A percentile compares a stretch with the other conserved stretches of the same genome.
These are phyloP conservation scores for Austroboletus festivus DNA, from an alignment of 768 basidiomycete species.

Conservation along the genomic window DNA sequence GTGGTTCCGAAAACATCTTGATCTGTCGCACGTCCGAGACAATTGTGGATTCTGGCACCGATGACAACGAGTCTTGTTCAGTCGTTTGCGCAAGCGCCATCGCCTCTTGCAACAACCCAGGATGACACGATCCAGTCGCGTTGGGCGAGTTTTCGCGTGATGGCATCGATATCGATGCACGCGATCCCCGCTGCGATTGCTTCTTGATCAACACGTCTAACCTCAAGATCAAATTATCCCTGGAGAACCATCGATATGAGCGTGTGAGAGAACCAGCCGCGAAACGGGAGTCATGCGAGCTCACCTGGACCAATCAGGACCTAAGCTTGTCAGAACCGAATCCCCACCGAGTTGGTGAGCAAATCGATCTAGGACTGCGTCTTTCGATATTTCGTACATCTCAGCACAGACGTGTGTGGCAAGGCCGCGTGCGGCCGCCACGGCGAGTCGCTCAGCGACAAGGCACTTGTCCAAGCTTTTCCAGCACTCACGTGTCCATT, in stretches of 20 bases:
- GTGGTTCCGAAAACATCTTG: too few relatives aligned
- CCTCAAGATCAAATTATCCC: conserved; percentile 27
- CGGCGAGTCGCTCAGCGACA: conserved; percentile 60
- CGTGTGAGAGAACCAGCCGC: too few relatives aligned
- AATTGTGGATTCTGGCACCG: conserved; percentile 26
- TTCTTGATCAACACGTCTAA: conserved; percentile 31
- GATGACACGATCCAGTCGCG: conserved; percentile 51
- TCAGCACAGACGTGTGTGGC: conserved; percentile 42
- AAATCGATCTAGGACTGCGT: conserved; percentile 62
- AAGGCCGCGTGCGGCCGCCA: conserved; percentile 34
- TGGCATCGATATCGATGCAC: too few relatives aligned
- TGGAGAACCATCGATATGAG: conserved; percentile 6
- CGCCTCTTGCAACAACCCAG: conserved; percentile 42
- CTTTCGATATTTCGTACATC: conserved; percentile 50
- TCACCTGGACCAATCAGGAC: conserved; percentile 58
- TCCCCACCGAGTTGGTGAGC: conserved; percentile 46
- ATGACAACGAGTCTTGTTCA: conserved; percentile 2
- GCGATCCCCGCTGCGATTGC: conserved; percentile 13
- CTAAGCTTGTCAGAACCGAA: conserved; percentile 37
- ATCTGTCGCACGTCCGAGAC: conserved; percentile 27
- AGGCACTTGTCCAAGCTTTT: conserved; percentile 76
- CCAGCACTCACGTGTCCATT: conserved; percentile 80
- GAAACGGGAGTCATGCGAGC: conserved; percentile 12
- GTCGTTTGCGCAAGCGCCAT: conserved; percentile 19
- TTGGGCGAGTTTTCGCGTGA: not conserved